These are phyloP conservation scores for Rutstroemia sydowiana DNA, from an alignment of 2,329 filamentous ascomycete species.

Conservation along the genomic window DNA sequence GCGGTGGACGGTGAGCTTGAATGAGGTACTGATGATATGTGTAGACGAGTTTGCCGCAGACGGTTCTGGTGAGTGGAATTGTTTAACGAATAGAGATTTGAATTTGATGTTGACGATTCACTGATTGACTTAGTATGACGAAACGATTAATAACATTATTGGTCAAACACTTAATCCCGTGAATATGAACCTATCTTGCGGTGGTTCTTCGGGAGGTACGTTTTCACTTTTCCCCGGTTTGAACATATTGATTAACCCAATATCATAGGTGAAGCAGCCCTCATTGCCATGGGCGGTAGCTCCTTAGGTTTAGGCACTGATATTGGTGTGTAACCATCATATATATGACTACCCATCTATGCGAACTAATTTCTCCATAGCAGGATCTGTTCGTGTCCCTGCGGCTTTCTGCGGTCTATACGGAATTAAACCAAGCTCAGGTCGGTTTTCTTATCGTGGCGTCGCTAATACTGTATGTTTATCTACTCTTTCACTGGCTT, in stretches of 20 bases:
- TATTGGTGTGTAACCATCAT: slow-evolving; percentile 14
- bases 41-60: slow-evolving; percentile 31
- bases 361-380: background rate
- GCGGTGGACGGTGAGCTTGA: background rate
- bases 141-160: slow-evolving; percentile 37
- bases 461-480: slow-evolving; percentile 46
- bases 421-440: slow-evolving; percentile 30
- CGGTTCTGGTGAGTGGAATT: slow-evolving; percentile 24
- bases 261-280: slow-evolving; percentile 19
- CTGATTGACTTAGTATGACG: slow-evolving; percentile 9
- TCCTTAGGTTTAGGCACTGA: slow-evolving; percentile 23
- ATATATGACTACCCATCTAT: background rate
- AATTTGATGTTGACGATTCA: background rate
- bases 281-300: slow-evolving; percentile 19
- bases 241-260: background rate
- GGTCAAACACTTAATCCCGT: slow-evolving; percentile 45
- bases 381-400: slow-evolving; percentile 26
- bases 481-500: background rate
- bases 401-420: slow-evolving; percentile 30
- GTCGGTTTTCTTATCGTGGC: slow-evolving; percentile 38
- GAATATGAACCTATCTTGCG: slow-evolving; percentile 48
- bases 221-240: background rate
- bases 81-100: background rate
- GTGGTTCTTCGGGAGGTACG: slow-evolving; percentile 51
- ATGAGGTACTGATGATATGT: background rate